Percentiles rank a stretch among this genome's conserved stretches.
These are phyloP conservation scores for Arachis monticola DNA, from an alignment of 331 rosid genomes.

Conservation along the genomic window DNA sequence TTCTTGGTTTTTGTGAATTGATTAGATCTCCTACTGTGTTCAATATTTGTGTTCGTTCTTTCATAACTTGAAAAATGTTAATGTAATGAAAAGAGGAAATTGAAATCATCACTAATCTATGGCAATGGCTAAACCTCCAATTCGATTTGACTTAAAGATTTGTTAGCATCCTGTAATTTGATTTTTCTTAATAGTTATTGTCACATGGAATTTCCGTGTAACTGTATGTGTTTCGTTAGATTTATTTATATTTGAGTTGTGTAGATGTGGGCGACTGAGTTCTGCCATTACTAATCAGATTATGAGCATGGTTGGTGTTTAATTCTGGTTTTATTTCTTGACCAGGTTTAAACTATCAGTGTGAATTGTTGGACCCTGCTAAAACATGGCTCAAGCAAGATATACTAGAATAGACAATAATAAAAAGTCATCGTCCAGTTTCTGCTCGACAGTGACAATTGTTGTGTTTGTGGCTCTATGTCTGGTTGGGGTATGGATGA, in stretches of 20 bases:
- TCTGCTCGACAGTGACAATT: conserved; percentile 87
- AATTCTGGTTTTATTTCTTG: conserved; percentile 38
- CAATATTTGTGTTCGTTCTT: neutral
- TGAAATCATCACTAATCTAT: neutral
- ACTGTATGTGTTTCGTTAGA: neutral
- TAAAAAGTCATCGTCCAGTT: conserved; percentile 63
- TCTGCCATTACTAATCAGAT: neutral
- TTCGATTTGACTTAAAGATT: neutral
- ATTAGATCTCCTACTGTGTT: conserved; percentile 29
- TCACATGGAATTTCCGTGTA: neutral
- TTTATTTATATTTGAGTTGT: neutral
- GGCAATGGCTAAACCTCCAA: neutral
- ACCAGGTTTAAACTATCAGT: conserved; percentile 48
- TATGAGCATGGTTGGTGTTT: conserved; percentile 19
- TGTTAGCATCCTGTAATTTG: neutral
- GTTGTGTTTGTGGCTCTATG: conserved; percentile 90
- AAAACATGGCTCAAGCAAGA: conserved; percentile 72
- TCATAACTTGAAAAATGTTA: neutral
- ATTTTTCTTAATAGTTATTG: conserved; percentile 6
- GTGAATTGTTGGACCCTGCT: conserved; percentile 25
- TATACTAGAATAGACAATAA: conserved; percentile 76
- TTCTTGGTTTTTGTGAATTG: neutral
- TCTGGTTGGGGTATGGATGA: conserved; percentile 95
- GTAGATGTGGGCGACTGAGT: conserved; percentile 3
- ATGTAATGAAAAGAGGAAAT: conserved; percentile 4